Evolutionary conservation across 148 eudicot species (phyloP).

Genomic region (Drosera capensis): DNA sequence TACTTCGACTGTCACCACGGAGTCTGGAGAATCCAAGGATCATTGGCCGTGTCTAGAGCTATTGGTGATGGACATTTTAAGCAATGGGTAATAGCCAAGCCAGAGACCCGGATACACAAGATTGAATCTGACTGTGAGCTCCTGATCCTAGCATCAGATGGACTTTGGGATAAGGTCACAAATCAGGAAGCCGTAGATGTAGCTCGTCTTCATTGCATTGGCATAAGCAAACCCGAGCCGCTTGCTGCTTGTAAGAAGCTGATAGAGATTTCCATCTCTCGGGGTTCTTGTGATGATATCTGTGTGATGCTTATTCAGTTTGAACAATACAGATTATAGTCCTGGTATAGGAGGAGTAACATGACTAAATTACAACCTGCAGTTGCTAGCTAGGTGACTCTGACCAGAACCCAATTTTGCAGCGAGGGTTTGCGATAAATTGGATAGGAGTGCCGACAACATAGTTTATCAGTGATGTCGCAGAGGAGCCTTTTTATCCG

Average conservation of each 20-base stretch:
- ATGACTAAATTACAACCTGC: too few relatives aligned
- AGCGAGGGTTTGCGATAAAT: too few relatives aligned
- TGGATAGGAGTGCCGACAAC: too few relatives aligned
- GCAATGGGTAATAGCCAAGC: constrained; percentile 50
- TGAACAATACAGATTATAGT: constrained; percentile 18
- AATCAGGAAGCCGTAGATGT: constrained; percentile 82
- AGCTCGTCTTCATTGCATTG: constrained; percentile 16
- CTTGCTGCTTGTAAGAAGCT: constrained; percentile 59
- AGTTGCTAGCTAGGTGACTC: too few relatives aligned
- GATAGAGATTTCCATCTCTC: constrained; percentile 41
- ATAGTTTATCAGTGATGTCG: too few relatives aligned
- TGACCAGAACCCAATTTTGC: too few relatives aligned
- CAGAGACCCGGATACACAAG: constrained; percentile 23
- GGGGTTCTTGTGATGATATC: constrained; percentile 63
- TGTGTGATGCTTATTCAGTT: constrained; percentile 67
- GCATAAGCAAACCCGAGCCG: background rate
- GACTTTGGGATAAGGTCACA: constrained; percentile 35
- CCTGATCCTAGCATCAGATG: constrained; percentile 60
- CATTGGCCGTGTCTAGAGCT: constrained; percentile 55
- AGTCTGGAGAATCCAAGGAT: constrained; percentile 57
- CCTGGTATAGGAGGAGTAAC: too few relatives aligned
- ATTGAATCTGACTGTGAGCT: constrained; percentile 33
- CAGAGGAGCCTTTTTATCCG: too few relatives aligned
- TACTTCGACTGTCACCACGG: constrained; percentile 41
- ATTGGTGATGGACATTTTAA: constrained; percentile 45